Base-by-base conservation (phyloP, 179 eudicot genomes). In the Beta macrorhiza region DNA sequence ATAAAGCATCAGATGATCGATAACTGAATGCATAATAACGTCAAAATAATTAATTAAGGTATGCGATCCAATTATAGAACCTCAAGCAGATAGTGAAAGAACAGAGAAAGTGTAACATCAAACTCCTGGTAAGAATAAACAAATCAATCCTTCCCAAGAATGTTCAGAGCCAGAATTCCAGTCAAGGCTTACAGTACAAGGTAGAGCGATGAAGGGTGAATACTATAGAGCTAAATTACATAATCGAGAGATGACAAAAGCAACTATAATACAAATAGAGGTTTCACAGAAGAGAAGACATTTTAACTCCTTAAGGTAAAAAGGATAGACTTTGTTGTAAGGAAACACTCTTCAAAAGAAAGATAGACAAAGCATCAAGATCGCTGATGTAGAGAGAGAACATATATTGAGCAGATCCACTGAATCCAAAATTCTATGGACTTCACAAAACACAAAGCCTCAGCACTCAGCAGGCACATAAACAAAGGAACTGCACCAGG, bases 401-500 rank as follows among this genome's bases (percentile, higher is more conserved):
- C 55, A 67, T n/a, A 56, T 44, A 63, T 25, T 15, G 56, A n/a
- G 51, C 56, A 49, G 11, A 65, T 58, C 71, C 83, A 57, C 51
- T 25, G 2, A 77, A 32, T 61, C 67, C 15, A 32, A 42, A 72
- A n/a, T 22, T 67, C 32, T 32, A 71, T 17, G 68, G 49, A 52
- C 42, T 16, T 80, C 61, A 72, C 3, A 45, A 12, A 67, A 64
- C 22, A 59, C 49, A 42, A 72, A 52, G 76, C 29, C 47, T 20
- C 13, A 80, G 76, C 56, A 32, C 47, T 20, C 13, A 80, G 76
- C 56, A 32, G n/a, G 22, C 29, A 73, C 52, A 45, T 11, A 55
- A 78, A 53, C 42, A 59, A 79, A 25, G 67, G 59, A 65, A 57
- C 17, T 65, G 76, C 61, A 15, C 45, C 63, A 80, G 20, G 17